A percentile compares a stretch with the other conserved stretches of the same genome.
Conservation (phyloP, 1,284 basidiomycete species). For the Sanghuangporus baumii region DNA sequence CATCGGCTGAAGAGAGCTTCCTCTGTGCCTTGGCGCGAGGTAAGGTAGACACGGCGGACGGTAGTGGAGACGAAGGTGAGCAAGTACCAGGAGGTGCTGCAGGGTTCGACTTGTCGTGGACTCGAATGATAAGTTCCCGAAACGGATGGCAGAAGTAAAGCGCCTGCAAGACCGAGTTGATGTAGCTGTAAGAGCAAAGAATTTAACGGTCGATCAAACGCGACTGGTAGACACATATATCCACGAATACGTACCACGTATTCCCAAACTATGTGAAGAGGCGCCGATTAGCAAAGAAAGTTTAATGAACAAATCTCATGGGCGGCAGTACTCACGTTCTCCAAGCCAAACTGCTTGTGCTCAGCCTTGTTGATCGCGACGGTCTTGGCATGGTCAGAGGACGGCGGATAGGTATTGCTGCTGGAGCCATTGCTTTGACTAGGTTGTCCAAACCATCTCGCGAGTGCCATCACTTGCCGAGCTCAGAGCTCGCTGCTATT, state of each 20-base stretch:
- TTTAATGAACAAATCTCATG: not conserved
- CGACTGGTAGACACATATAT: not conserved
- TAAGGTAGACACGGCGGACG: slow-evolving; percentile 23
- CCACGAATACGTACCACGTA: slow-evolving; percentile 55
- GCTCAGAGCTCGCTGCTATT: slow-evolving; percentile 10
- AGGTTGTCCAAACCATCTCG: slow-evolving; percentile 33
- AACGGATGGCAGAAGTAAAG: slow-evolving; percentile 88
- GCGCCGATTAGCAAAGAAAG: slow-evolving; percentile 12
- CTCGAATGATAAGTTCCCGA: slow-evolving; percentile 65
- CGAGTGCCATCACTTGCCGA: slow-evolving; percentile 35
- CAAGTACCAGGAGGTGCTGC: slow-evolving; percentile 20
- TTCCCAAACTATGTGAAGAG: slow-evolving; percentile 63
- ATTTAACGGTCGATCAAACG: slow-evolving; percentile 20
- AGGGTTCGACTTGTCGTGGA: slow-evolving; percentile 38
- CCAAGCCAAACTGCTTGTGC: slow-evolving; percentile 83
- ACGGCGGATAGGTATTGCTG: slow-evolving; percentile 20
- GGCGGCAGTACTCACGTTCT: slow-evolving; percentile 71
- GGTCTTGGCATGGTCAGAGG: slow-evolving; percentile 26
- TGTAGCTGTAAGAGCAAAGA: slow-evolving; percentile 59
- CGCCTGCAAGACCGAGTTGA: slow-evolving; percentile 95
- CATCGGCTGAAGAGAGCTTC: slow-evolving; percentile 35
- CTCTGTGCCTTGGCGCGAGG: slow-evolving; percentile 23
- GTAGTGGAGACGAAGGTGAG: slow-evolving; percentile 22
- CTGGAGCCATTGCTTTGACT: slow-evolving; percentile 21
- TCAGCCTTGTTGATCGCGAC: slow-evolving; percentile 48